A percentile compares a stretch with the other conserved stretches of the same genome.
Evolutionary conservation across 805 yeast genomes (phyloP).

Genomic region (Saturnispora sanitii): DNA sequence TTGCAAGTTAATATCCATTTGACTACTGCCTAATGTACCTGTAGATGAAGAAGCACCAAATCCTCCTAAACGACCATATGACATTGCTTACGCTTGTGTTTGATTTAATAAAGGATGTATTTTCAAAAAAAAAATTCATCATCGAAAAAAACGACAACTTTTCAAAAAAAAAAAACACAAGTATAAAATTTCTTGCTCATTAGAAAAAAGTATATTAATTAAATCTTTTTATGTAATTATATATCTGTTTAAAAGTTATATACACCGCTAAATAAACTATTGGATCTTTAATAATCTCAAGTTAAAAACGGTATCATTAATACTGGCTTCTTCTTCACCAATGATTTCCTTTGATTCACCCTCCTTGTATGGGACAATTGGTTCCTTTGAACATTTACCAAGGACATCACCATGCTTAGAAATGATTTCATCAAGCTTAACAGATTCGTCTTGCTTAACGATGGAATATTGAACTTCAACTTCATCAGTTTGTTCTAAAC

Average conservation of each 20-base stretch:
- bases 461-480: constrained; percentile 76
- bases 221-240: neutral
- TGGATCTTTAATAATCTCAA: constrained; percentile 68
- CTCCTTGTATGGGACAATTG: constrained; percentile 39
- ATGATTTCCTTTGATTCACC: constrained; percentile 42
- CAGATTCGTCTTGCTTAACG: constrained; percentile 47
- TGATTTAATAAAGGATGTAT: too few species aligned
- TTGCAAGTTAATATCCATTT: constrained; percentile 31
- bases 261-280: constrained; percentile 7
- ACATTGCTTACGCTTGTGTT: too few species aligned
- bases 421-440: constrained; percentile 54
- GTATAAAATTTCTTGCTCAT: too few species aligned
- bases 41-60: constrained; percentile 17
- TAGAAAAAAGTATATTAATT: too few species aligned
- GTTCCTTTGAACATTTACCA: constrained; percentile 65
- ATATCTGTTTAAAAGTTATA: too few species aligned
- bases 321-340: constrained; percentile 80
- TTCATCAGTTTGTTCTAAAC: constrained; percentile 90
- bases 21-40: neutral
- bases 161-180: neutral
- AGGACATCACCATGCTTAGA: constrained; percentile 57
- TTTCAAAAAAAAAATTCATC: neutral
- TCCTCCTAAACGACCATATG: constrained; percentile 25
- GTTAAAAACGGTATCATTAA: constrained; percentile 69
- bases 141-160: neutral